phyloP scores from a whole-genome alignment of 1,284 basidiomycete species.

The Gymnopus androsaceus region DNA sequence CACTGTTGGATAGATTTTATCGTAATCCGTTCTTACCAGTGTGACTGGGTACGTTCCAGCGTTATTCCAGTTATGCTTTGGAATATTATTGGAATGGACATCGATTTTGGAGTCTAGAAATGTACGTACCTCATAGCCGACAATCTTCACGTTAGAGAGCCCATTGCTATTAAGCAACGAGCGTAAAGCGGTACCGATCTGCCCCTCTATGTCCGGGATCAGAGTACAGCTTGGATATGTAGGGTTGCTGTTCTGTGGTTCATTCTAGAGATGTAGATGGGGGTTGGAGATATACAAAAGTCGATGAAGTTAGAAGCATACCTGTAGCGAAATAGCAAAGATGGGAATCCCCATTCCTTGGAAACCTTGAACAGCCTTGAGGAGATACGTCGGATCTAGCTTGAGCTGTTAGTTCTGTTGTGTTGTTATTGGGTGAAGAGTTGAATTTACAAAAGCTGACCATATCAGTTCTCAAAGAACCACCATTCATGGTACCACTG shows the following conservation, averaged over 20 bases:
- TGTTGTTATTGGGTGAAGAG: not conserved
- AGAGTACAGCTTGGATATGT: conserved; percentile 35
- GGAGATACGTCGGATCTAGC: conserved; percentile 34
- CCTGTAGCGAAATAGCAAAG: conserved; percentile 35
- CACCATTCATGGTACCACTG: conserved; percentile 32
- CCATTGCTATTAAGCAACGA: conserved; percentile 34
- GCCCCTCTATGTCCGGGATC: conserved; percentile 25
- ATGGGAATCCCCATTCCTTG: conserved; percentile 29
- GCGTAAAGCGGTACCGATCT: conserved; percentile 32
- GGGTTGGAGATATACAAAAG: not conserved
- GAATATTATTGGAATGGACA: not conserved
- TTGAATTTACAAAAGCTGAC: conserved; percentile 24
- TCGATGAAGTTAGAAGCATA: not conserved
- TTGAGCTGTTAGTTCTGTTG: not conserved
- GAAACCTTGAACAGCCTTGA: conserved; percentile 37
- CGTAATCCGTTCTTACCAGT: conserved; percentile 9
- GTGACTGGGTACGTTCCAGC: conserved; percentile 33
- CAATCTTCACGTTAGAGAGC: conserved; percentile 31
- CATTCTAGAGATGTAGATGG: conserved; percentile 23
- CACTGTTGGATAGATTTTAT: not conserved
- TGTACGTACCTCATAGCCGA: conserved; percentile 27
- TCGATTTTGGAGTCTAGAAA: not conserved
- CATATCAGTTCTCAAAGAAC: conserved; percentile 25
- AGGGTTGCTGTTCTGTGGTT: conserved; percentile 34
- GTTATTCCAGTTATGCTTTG: conserved; percentile 35